Percentiles rank a stretch among this genome's conserved stretches.
Evolutionary conservation across 208 protist genomes (phyloP).

Genomic region (Trypanosomatidae sp.): DNA sequence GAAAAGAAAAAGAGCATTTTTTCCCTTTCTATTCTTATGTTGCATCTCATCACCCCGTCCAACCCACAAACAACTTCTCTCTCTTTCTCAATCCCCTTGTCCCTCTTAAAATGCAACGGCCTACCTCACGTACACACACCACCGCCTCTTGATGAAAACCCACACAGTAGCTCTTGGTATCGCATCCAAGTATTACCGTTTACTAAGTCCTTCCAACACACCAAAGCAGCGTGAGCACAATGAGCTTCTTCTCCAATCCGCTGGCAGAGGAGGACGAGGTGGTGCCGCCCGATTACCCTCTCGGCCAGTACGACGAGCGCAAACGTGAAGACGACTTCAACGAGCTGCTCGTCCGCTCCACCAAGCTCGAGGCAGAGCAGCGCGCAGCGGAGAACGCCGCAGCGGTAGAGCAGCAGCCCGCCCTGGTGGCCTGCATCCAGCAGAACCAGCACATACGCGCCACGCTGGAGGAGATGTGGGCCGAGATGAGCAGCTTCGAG

Average conservation of each 20-base stretch:
- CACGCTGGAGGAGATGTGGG: constrained; percentile 21
- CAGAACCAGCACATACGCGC: constrained; percentile 12
- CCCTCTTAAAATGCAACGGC: no score
- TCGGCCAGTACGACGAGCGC: constrained; percentile 66
- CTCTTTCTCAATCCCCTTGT: no score
- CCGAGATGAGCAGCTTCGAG: constrained; percentile 10
- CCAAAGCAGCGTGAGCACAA: background rate
- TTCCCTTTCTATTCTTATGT: no score
- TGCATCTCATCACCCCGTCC: no score
- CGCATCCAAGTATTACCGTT: no score
- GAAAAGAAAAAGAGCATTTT: no score
- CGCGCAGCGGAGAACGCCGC: no score
- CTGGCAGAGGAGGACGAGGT: constrained; percentile 71
- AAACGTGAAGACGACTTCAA: constrained; percentile 78
- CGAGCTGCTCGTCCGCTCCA: constrained; percentile 50
- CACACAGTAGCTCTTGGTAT: no score
- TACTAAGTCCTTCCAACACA: no score
- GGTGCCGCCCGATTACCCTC: constrained; percentile 36
- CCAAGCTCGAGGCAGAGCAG: constrained; percentile 16
- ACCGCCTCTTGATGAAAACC: no score
- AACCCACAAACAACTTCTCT: no score
- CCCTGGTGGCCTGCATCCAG: constrained; percentile 14
- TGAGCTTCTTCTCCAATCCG: constrained; percentile 74
- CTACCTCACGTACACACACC: no score
- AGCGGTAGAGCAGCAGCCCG: background rate